Base-by-base conservation (phyloP, 768 basidiomycete species). In the Mycena vitilis region DNA sequence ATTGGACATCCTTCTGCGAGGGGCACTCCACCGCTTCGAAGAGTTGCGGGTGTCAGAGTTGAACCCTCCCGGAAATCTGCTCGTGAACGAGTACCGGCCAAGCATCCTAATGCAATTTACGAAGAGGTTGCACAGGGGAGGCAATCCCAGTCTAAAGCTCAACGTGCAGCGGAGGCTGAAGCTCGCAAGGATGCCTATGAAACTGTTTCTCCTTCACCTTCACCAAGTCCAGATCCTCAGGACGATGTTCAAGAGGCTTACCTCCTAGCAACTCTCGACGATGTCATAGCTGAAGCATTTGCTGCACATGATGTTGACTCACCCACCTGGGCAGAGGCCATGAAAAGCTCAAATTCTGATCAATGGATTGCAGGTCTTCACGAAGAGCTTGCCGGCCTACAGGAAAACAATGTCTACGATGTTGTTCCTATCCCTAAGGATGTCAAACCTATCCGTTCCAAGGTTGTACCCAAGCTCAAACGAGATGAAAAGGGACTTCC, bases 401-500 rank as follows among this genome's bases (percentile, higher is more conserved):
- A n/a, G 12, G 60, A 36, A 34, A 60, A 60, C 36, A 34, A 60
- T 36, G 59, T 63, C 23, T 63, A 63, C 34, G 61, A 63, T 20
- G 15, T 54, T 40, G 61, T 63, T n/a, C 51, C 61, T 10, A 63
- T 55, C 44, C 61, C 61, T 30, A 53, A 54, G 20, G 52, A 30
- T 20, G 51, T 54, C 6, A 42, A 51, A 2, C 61, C 52, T 9
- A 63, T 63, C 30, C 30, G 30, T 3, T 30, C 30, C 30, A 30
- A 30, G 30, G 30, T 30, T 30, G 30, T 53, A n/a, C 34, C 45
- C 13, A 49, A 42, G n/a, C n/a, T 61, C 47, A 61, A 61, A 25
- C n/a, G 25, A n/a, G 22, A 61, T 52, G 49, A 23, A 15, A 37
- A 30, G 22, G 60, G 60, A 3, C 30, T 51, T 10, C 45, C 45